Conservation (phyloP, 371 early-diverging fungal species). For the Haplosporangium sp. region DNA sequence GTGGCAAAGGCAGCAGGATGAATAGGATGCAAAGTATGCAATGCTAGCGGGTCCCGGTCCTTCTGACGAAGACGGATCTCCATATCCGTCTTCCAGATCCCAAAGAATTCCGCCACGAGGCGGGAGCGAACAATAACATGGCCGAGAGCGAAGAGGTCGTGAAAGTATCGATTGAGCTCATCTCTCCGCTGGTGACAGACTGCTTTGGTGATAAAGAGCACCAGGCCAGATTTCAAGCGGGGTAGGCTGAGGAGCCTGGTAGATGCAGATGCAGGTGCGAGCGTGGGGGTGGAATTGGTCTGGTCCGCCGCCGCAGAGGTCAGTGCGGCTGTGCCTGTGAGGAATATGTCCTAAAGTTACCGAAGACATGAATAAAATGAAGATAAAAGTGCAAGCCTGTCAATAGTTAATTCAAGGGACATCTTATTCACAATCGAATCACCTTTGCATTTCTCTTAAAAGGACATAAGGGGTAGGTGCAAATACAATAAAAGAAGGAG, state of each 20-base stretch:
- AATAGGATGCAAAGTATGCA: conserved; percentile 9
- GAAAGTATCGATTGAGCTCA: conserved; percentile 47
- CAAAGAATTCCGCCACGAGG: conserved; percentile 54
- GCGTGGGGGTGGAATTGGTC: not conserved
- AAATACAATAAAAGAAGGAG: too few relatives aligned
- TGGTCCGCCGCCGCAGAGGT: too few relatives aligned
- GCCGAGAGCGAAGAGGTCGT: conserved; percentile 47
- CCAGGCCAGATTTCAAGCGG: conserved; percentile 34
- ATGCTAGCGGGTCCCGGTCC: conserved; percentile 42
- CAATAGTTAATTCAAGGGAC: too few relatives aligned
- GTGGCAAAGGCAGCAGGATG: not conserved
- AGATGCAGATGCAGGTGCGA: not conserved
- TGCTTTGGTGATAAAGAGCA: conserved; percentile 48
- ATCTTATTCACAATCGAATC: too few relatives aligned
- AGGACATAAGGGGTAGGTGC: too few relatives aligned
- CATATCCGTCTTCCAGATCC: conserved; percentile 54
- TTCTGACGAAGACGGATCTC: conserved; percentile 45
- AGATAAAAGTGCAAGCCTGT: too few relatives aligned
- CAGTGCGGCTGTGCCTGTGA: too few relatives aligned
- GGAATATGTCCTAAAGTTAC: too few relatives aligned
- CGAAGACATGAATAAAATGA: too few relatives aligned
- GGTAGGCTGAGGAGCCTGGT: conserved; percentile 6
- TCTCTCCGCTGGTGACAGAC: conserved; percentile 44
- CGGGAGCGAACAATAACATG: conserved; percentile 41
- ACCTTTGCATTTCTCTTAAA: too few relatives aligned